A percentile compares a stretch with the other conserved stretches of the same genome.
Evolutionary conservation across 2,329 filamentous ascomycete species (phyloP).

Genomic region (Domatiomyces catenatus): DNA sequence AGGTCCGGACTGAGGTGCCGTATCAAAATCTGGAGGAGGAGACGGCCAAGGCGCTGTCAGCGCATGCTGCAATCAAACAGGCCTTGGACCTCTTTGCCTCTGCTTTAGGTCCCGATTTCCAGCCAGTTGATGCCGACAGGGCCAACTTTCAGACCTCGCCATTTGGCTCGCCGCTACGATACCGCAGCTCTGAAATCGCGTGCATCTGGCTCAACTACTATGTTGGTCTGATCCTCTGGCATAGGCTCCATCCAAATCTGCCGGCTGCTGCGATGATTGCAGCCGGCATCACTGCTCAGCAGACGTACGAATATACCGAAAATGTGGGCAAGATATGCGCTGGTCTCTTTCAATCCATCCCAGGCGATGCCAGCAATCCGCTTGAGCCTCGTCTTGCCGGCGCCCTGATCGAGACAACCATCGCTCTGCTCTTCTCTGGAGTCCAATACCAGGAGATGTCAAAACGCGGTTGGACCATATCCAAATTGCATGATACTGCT

Average conservation of each 20-base stretch:
- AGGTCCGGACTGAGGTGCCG: slow-evolving; percentile 6
- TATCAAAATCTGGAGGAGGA: slow-evolving; percentile 42
- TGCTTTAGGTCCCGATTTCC: slow-evolving; percentile 59
- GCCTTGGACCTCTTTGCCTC: slow-evolving; percentile 33
- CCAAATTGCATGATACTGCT: slow-evolving; percentile 57
- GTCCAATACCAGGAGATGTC: slow-evolving; percentile 57
- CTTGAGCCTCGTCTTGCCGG: slow-evolving; percentile 67
- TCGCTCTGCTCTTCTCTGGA: slow-evolving; percentile 74
- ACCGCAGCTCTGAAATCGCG: slow-evolving; percentile 73
- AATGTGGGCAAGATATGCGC: slow-evolving; percentile 67
- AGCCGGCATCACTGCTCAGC: slow-evolving; percentile 57
- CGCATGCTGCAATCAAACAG: slow-evolving; percentile 49
- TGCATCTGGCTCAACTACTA: slow-evolving; percentile 80
- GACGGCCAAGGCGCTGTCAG: slow-evolving; percentile 53
- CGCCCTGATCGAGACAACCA: slow-evolving; percentile 65
- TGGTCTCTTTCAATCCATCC: slow-evolving; percentile 36
- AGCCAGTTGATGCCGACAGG: slow-evolving; percentile 54
- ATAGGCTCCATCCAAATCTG: slow-evolving; percentile 75
- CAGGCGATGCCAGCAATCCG: slow-evolving; percentile 23
- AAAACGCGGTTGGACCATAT: slow-evolving; percentile 66
- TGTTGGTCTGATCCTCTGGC: slow-evolving; percentile 67
- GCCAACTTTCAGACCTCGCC: slow-evolving; percentile 48
- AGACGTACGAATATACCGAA: slow-evolving; percentile 56
- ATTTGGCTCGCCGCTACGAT: slow-evolving; percentile 68
- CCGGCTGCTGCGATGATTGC: slow-evolving; percentile 80